Conservation (phyloP, 345 rosid species). For the Arabis hirsuta region DNA sequence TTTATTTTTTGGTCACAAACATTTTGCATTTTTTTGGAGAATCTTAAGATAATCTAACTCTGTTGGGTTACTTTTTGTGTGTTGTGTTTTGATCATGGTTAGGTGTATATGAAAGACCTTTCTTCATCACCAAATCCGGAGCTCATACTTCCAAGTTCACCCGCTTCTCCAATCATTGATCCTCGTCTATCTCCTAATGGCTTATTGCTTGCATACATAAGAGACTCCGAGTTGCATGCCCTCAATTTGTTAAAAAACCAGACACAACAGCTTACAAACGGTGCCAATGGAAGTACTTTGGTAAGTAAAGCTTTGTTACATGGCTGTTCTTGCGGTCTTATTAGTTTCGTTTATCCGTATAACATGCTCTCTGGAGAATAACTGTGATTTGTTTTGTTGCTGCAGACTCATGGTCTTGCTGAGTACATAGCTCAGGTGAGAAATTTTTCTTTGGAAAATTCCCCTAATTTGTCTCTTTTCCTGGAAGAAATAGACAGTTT, state of each 20-base stretch:
- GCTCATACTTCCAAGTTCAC: conserved; percentile 69
- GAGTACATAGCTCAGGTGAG: conserved; percentile 98
- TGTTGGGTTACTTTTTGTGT: neutral
- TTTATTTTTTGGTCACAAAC: too few relatives aligned
- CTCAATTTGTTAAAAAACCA: conserved; percentile 61
- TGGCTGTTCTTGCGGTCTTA: neutral
- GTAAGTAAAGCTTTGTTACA: conserved; percentile 50
- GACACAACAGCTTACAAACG: conserved; percentile 64
- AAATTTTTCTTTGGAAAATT: conserved; percentile 12
- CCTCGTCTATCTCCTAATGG: conserved; percentile 92
- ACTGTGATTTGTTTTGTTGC: conserved; percentile 32
- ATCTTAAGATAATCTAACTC: conserved; percentile 6
- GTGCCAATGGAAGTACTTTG: conserved; percentile 63
- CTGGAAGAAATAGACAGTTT: neutral
- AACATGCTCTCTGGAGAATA: conserved; percentile 32
- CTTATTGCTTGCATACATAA: conserved; percentile 70
- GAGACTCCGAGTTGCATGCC: conserved; percentile 77
- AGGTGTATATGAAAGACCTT: conserved; percentile 88
- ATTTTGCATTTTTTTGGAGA: neutral
- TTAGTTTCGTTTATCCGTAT: neutral
- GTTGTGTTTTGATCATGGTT: conserved; percentile 30
- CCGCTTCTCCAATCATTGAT: conserved; percentile 74
- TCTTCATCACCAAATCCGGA: conserved; percentile 60
- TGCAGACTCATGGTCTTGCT: conserved; percentile 97
- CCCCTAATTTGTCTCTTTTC: neutral